Percentiles rank a stretch among this genome's conserved stretches.
These are phyloP conservation scores for Colletotrichum sp. DNA, from an alignment of 2,329 filamentous ascomycete genomes.

Conservation along the genomic window DNA sequence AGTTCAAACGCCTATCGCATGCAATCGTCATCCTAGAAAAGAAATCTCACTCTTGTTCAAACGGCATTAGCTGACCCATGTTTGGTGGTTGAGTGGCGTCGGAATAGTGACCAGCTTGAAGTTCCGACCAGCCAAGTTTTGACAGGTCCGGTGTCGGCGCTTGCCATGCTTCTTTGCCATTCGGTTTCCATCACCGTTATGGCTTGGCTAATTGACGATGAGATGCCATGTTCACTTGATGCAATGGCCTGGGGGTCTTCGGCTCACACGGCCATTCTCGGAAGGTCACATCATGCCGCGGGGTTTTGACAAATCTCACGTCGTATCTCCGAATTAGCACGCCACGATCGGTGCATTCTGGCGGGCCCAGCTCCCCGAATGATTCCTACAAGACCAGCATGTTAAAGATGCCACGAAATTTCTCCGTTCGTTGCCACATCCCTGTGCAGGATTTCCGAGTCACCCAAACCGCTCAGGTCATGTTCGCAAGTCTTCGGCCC, in stretches of 20 bases:
- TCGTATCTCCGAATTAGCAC: not conserved
- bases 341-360: not conserved
- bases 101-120: not conserved
- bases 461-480: not conserved
- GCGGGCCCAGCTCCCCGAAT: not conserved
- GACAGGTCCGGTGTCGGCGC: not conserved
- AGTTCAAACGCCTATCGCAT: not conserved
- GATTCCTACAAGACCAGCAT: not conserved
- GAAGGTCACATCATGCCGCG: not conserved
- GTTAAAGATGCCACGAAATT: not conserved
- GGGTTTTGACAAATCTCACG: not conserved
- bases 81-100: not conserved
- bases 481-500: not conserved
- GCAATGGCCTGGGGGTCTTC: not conserved
- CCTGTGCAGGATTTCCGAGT: not conserved
- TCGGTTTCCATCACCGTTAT: not conserved
- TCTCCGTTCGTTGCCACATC: not conserved
- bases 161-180: not conserved
- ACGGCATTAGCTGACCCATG: not conserved
- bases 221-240: not conserved
- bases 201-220: accelerated
- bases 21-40: not conserved
- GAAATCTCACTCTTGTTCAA: not conserved
- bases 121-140: not conserved
- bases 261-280: not conserved